Evolutionary conservation across 1,284 basidiomycete genomes (phyloP).

Genomic region (Mixia osmundae): DNA sequence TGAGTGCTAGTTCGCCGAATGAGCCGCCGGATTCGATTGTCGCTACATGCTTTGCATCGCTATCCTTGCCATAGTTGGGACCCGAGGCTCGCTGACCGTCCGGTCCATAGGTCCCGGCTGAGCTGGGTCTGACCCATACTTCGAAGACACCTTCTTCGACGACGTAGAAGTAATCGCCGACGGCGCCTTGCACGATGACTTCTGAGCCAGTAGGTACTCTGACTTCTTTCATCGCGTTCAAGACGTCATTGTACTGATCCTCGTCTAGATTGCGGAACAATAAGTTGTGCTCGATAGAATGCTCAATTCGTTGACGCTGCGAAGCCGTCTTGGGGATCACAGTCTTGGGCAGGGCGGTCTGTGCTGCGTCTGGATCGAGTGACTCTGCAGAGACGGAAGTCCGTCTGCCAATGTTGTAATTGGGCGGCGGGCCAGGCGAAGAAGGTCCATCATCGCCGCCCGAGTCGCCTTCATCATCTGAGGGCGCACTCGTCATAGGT

Average conservation of each 20-base stretch:
- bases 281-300: constrained; percentile 69
- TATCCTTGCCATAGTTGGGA: constrained; percentile 25
- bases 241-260: constrained; percentile 76
- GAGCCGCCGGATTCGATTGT: constrained; percentile 65
- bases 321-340: constrained; percentile 59
- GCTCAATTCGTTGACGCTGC: constrained; percentile 66
- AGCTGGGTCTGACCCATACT: constrained; percentile 39
- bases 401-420: constrained; percentile 60
- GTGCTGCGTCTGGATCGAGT: constrained; percentile 36
- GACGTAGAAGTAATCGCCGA: constrained; percentile 93
- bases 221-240: constrained; percentile 88
- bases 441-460: not conserved
- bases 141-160: constrained; percentile 74
- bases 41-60: constrained; percentile 39
- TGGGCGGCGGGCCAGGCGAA: constrained; percentile 9
- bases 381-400: constrained; percentile 95
- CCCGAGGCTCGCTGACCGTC: constrained; percentile 1
- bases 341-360: constrained; percentile 32
- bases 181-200: constrained; percentile 88
- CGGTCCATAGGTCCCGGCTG: not conserved
- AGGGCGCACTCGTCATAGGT: no score
- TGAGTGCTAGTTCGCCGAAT: constrained; percentile 89
- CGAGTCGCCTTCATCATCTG: not conserved
- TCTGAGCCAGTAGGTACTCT: constrained; percentile 45
- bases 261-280: constrained; percentile 91